A percentile compares a stretch with the other conserved stretches of the same genome.
phyloP scores from a whole-genome alignment of 1,139 yeast genomes.

The Blastobotrys aristatus region DNA sequence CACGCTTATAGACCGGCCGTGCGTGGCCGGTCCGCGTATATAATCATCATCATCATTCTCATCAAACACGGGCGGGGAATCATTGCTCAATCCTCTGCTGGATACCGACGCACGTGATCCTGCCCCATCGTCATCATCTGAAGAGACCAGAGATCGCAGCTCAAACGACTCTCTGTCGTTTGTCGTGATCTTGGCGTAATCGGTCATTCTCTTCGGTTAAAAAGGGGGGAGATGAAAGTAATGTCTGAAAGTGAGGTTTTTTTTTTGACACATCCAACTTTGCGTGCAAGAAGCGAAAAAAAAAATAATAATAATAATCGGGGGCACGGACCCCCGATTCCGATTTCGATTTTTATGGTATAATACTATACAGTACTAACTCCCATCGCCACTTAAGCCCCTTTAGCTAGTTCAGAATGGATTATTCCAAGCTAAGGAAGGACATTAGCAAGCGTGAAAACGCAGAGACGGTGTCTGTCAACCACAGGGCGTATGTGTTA shows the following conservation, averaged over 20 bases:
- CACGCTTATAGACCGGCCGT: slow-evolving; percentile 24
- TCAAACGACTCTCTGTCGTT: slow-evolving; percentile 31
- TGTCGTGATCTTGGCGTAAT: slow-evolving; percentile 2
- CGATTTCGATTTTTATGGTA: too few relatives aligned
- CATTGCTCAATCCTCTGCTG: slow-evolving; percentile 27
- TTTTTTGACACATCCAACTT: too few relatives aligned
- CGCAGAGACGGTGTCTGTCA: slow-evolving; percentile 36
- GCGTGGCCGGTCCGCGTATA: slow-evolving; percentile 5
- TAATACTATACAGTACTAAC: too few relatives aligned
- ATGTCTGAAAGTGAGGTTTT: neutral
- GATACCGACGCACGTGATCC: slow-evolving; percentile 18
- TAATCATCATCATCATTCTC: slow-evolving; percentile 13
- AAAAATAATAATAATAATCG: too few relatives aligned
- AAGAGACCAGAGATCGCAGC: slow-evolving; percentile 35
- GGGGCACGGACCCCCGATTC: too few relatives aligned
- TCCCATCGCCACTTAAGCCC: too few relatives aligned
- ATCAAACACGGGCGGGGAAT: slow-evolving; percentile 17
- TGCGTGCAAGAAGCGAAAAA: too few relatives aligned
- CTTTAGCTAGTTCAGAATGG: too few relatives aligned
- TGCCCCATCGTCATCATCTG: slow-evolving; percentile 21
- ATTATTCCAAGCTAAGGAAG: slow-evolving; percentile 25
- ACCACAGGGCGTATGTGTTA: slow-evolving; percentile 37
- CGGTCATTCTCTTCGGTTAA: slow-evolving; percentile 1
- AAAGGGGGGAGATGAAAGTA: neutral
- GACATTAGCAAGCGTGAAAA: slow-evolving; percentile 17